Conservation (phyloP, 139 green algal species). For the Chlamydomonas sphaeroides region DNA sequence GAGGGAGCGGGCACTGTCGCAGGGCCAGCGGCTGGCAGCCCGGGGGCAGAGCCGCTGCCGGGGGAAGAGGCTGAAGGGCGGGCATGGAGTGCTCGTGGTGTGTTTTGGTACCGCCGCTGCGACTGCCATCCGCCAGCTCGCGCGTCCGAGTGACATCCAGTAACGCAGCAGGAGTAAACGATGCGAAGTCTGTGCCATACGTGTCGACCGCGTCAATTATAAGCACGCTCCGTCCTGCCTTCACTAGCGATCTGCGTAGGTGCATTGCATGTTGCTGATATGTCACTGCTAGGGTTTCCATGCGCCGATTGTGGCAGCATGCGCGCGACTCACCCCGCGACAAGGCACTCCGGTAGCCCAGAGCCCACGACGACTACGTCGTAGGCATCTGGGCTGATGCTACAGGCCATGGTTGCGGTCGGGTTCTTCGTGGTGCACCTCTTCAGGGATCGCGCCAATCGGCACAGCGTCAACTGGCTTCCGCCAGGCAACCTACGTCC, state of each 20-base stretch:
- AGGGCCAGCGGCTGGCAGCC: slow-evolving; percentile 12
- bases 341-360: slow-evolving; percentile 67
- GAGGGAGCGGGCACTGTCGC: not conserved
- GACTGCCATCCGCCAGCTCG: too few species aligned
- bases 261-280: not conserved
- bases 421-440: too few species aligned
- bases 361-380: slow-evolving; percentile 73
- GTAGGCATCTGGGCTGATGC: slow-evolving; percentile 62
- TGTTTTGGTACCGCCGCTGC: not conserved
- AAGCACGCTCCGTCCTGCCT: slow-evolving; percentile 82
- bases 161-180: slow-evolving; percentile 50
- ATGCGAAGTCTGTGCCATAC: slow-evolving; percentile 83
- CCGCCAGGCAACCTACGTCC: too few species aligned
- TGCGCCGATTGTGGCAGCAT: too few species aligned
- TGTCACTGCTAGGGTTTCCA: too few species aligned
- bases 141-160: too few species aligned
- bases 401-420: slow-evolving; percentile 12
- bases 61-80: not conserved
- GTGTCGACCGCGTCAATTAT: slow-evolving; percentile 78
- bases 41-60: not conserved
- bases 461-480: too few species aligned
- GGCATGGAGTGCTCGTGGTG: slow-evolving; percentile 36
- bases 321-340: slow-evolving; percentile 62
- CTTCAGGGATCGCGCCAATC: too few species aligned
- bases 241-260: slow-evolving; percentile 18